phyloP scores from a whole-genome alignment of 192 early-diverging fungal species.

The Backusella sp. region DNA sequence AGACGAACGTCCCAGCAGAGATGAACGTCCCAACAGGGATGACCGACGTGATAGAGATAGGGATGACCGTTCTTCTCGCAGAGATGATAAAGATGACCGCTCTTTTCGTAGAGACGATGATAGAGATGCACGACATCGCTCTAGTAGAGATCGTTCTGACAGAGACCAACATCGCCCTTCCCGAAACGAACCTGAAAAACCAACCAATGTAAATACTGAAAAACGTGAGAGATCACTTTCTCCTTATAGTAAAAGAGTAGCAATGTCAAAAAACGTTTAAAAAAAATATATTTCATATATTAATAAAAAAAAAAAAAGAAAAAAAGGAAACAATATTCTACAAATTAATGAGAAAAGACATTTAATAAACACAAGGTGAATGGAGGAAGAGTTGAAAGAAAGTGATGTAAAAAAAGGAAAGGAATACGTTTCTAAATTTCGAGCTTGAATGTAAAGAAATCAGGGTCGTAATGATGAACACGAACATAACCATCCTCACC shows the following conservation, averaged over 20 bases:
- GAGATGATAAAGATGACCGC: background rate
- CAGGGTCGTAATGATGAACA: slow-evolving; percentile 91
- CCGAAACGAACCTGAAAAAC: background rate
- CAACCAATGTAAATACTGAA: background rate
- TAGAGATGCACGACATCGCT: background rate
- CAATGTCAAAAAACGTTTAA: slow-evolving; percentile 1
- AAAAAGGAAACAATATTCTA: background rate
- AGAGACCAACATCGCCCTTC: background rate
- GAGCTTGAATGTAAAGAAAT: slow-evolving; percentile 93
- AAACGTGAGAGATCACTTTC: slow-evolving; percentile 12
- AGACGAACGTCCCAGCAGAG: background rate
- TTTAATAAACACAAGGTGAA: background rate
- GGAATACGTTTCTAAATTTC: slow-evolving; percentile 39
- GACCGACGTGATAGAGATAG: background rate
- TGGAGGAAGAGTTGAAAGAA: background rate
- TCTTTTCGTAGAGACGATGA: background rate
- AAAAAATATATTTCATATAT: background rate
- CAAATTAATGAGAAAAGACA: background rate
- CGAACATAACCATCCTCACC: slow-evolving; percentile 98
- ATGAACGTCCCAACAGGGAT: background rate
- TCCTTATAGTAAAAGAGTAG: slow-evolving; percentile 7
- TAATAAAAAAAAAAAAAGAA: background rate
- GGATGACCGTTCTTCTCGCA: background rate
- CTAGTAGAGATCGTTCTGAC: background rate
- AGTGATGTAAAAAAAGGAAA: background rate